Evolutionary conservation across 2,329 filamentous ascomycete species (phyloP), one percentile per base, ranked within the genome.

Genomic region (Beauveria medogensis): DNA sequence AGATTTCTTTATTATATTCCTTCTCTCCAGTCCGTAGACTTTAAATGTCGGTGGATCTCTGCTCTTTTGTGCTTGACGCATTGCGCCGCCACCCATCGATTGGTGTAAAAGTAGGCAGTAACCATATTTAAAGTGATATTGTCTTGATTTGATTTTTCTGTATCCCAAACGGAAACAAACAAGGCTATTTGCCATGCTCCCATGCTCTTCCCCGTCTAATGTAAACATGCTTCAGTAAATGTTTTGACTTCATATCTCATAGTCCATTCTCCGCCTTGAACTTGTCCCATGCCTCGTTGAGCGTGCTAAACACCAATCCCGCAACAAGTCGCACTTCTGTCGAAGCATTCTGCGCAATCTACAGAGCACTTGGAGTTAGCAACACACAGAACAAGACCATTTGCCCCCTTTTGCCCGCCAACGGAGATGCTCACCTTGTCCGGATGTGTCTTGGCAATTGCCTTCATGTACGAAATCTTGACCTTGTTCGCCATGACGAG

Each of bases 381-480:
- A 62, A 62, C 18, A 1, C 24, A 18, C 22, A 34, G 16, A 51
- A 34, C 3, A 34, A 48, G 10, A 14, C 10, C 24, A 48, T 16
- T n/a, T 12, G 24, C 22, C 46, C 24, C 20, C 26, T 28, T 24
- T 28, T 26, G 14, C 10, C 22, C 16, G 5, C 14, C 7, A 24
- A 9, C 7, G 34, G 9, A 22, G 26, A 34, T 63, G 74, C 85
- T 75, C 80, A 97, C 94, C 88, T 99, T 99, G 74, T 99, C 94
- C 63, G 94, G 94, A 81, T 99, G 94, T 67, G 94, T 94, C 81
- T 97, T 97, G 12, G 88, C 91, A 81, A 99, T 97, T 6, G 93
- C 94, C 83, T 96, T 97, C 94, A 99, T 97, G 72, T 99, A 99
- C 63, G 90, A 81, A 65, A 99, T 88, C 83, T 99, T 99, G 73